phyloP scores from a whole-genome alignment of 257 asterid species.

The Salvia rosmarinus region DNA sequence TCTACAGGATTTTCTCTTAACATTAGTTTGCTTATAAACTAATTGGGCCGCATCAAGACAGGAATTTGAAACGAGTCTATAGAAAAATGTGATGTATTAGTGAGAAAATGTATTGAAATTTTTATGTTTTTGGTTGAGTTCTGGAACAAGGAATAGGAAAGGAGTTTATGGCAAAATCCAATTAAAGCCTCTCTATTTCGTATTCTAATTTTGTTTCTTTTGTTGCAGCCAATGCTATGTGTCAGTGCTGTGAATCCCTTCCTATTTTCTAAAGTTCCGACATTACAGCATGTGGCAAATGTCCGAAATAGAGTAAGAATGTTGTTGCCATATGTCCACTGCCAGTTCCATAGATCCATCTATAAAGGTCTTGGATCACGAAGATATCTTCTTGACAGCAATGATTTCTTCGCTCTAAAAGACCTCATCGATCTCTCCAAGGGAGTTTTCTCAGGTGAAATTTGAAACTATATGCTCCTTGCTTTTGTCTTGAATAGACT shows the following conservation, averaged over 20 bases:
- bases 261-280: constrained; percentile 80
- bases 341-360: constrained; percentile 77
- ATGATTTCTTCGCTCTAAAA: constrained; percentile 81
- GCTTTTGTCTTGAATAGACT: constrained; percentile 31
- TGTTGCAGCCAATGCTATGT: constrained; percentile 97
- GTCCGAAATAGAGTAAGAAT: constrained; percentile 71
- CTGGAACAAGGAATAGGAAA: background rate
- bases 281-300: constrained; percentile 87
- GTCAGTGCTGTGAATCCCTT: constrained; percentile 94
- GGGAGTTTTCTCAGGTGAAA: constrained; percentile 91
- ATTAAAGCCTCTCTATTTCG: background rate
- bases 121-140: background rate
- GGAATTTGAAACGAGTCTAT: background rate
- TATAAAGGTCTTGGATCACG: constrained; percentile 86
- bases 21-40: constrained; percentile 9
- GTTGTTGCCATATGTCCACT: constrained; percentile 79
- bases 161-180: background rate
- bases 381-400: constrained; percentile 90
- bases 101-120: background rate
- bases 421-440: constrained; percentile 92
- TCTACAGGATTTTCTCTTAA: background rate
- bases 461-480: constrained; percentile 19
- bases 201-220: constrained; percentile 32
- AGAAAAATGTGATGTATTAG: constrained; percentile 1
- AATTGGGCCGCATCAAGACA: background rate